Evolutionary conservation across 208 protist species (phyloP).

Genomic region (Crithidia thermophila): DNA sequence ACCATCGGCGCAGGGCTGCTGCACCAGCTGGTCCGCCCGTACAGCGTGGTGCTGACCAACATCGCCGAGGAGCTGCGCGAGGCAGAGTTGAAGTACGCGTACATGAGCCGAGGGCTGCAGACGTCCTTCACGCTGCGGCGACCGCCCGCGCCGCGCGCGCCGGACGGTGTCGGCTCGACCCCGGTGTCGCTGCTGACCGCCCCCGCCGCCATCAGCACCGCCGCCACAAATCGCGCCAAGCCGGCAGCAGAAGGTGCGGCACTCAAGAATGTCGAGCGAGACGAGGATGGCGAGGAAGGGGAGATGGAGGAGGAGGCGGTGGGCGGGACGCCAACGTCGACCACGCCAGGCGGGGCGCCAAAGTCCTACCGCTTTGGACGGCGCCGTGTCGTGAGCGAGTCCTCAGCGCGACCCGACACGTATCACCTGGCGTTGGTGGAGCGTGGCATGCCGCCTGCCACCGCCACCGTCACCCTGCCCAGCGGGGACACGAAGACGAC

Average conservation of each 20-base stretch:
- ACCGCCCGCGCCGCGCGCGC: neutral
- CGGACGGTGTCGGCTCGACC: neutral
- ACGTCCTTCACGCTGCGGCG: conserved; percentile 2
- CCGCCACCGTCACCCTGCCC: neutral
- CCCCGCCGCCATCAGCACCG: neutral
- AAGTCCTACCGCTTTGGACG: neutral
- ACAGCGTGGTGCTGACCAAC: conserved; percentile 73
- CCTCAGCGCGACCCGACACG: conserved; percentile 6
- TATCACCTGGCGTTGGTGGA: conserved; percentile 18
- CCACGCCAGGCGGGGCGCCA: neutral
- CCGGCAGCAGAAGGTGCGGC: neutral
- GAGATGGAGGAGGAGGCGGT: neutral
- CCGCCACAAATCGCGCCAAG: neutral
- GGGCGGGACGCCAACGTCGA: neutral
- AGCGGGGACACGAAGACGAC: neutral
- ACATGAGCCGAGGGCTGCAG: conserved; percentile 66
- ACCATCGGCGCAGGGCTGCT: conserved; percentile 55
- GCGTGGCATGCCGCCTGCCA: neutral
- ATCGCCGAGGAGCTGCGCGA: conserved; percentile 80
- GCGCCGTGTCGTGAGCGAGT: conserved; percentile 10
- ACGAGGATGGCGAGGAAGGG: conserved; percentile 1
- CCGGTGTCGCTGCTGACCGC: neutral
- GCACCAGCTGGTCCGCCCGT: conserved; percentile 62
- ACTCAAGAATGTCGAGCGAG: neutral
- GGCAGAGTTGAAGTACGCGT: conserved; percentile 71